These are phyloP conservation scores for Suillus variegatus DNA, from an alignment of 768 basidiomycete genomes.

Conservation along the genomic window DNA sequence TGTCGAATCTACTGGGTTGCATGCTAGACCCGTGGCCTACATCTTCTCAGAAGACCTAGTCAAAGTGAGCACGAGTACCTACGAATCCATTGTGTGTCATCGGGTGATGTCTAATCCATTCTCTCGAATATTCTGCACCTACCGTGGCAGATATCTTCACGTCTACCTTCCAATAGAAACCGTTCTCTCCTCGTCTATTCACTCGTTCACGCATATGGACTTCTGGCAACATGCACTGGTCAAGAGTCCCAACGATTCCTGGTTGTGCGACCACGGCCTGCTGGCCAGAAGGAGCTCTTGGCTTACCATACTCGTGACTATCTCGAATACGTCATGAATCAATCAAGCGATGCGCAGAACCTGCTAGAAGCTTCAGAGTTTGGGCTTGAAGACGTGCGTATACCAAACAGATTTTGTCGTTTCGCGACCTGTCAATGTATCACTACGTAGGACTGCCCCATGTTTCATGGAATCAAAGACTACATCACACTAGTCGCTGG, in stretches of 20 bases:
- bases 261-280: slow-evolving; percentile 55
- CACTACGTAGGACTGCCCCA: slow-evolving; percentile 71
- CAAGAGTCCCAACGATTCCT: slow-evolving; percentile 32
- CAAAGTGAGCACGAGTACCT: slow-evolving; percentile 37
- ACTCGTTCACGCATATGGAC: slow-evolving; percentile 52
- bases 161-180: slow-evolving; percentile 69
- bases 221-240: slow-evolving; percentile 39
- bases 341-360: slow-evolving; percentile 28
- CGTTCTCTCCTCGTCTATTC: slow-evolving; percentile 70
- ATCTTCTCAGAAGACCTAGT: slow-evolving; percentile 60
- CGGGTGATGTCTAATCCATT: background rate
- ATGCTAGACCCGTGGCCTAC: slow-evolving; percentile 41
- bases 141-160: slow-evolving; percentile 42
- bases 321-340: slow-evolving; percentile 56
- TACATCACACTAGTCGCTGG: slow-evolving; percentile 79
- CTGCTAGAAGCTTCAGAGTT: slow-evolving; percentile 38
- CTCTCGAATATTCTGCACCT: background rate
- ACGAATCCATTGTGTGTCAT: background rate
- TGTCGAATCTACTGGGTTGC: background rate
- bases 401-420: background rate
- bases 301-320: slow-evolving; percentile 75
- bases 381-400: slow-evolving; percentile 60
- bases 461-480: slow-evolving; percentile 64
- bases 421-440: slow-evolving; percentile 3
- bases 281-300: slow-evolving; percentile 56